Percentiles rank a stretch among this genome's conserved stretches.
These are phyloP conservation scores for Syzygium oleosum DNA, from an alignment of 345 rosid genomes.

Conservation along the genomic window DNA sequence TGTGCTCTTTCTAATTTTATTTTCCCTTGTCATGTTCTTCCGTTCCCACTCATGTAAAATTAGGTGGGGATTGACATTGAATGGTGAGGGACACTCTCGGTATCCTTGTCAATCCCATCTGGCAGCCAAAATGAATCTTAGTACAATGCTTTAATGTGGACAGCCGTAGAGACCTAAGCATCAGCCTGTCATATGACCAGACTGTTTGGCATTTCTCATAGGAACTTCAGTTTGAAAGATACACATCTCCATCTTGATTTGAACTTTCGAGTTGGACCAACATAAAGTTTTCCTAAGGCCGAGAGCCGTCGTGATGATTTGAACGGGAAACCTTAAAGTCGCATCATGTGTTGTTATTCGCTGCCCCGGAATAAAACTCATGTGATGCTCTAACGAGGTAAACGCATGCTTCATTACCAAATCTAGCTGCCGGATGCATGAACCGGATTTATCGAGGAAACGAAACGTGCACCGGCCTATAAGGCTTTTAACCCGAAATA, in stretches of 20 bases:
- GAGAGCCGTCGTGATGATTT: background rate
- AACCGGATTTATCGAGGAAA: background rate
- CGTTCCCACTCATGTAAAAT: background rate
- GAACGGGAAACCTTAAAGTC: background rate
- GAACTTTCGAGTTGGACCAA: background rate
- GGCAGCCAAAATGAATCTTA: background rate
- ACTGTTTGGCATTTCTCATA: background rate
- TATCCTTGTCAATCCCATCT: background rate
- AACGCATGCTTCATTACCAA: background rate
- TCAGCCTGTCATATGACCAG: background rate
- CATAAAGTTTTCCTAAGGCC: background rate
- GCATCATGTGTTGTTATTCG: background rate
- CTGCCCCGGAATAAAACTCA: background rate
- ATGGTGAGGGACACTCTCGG: background rate
- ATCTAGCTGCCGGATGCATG: background rate
- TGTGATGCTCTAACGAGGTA: background rate
- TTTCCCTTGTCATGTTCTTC: background rate
- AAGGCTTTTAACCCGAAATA: background rate
- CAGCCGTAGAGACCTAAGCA: background rate
- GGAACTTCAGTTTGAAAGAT: background rate
- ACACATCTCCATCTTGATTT: background rate
- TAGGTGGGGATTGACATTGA: background rate
- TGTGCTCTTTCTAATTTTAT: background rate
- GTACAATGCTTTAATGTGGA: background rate
- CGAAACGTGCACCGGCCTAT: background rate